Base-by-base conservation (phyloP, 441 rosid genomes). In the Sinapis alba region DNA sequence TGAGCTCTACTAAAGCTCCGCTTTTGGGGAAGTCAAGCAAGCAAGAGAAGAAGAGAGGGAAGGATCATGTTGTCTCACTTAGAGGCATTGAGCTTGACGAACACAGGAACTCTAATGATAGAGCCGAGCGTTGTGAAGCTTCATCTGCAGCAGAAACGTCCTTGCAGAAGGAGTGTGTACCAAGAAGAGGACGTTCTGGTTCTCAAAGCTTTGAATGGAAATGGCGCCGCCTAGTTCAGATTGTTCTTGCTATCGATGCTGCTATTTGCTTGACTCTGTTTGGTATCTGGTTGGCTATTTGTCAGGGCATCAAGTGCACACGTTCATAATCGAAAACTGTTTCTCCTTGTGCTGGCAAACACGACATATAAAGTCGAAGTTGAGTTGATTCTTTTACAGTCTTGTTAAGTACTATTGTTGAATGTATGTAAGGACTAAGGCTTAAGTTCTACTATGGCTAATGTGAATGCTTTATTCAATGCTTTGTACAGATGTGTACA, bases 201-300 rank as follows among this genome's bases (percentile, higher is more conserved):
- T 67, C 93, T 43, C 87, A 85, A 61, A 86, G 69, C 75, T 73
- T 85, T 67, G 80, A 86, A 27, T 84, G 84, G 86, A 90, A 84
- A 73, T 90, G 97, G 94, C 84, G 93, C 75, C 88, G 85, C 5
- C 86, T 83, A 70, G 94, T 93, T 24, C 80, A 81, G 73, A 84
- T 88, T 63, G 83, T 91, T 81, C 92, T 93, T 47, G 92, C 91
- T 18, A 78, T 91, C 34, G 94, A 91, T 82, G 94, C 86, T 2
- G 94, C 84, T 63, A 83, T 93, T 66, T 93, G 97, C 65, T 82
- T 83, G 64, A 73, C 86, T 21, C 81, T 91, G 12, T 82, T 90
- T 72, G 77, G 77, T 67, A 79, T 87, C 74, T 93, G 98, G 97
- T 74, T 93, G 76, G 83, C 75, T 32, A 72, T 93, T 38, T 93